Evolutionary conservation across 2,329 filamentous ascomycete species (phyloP), one percentile per base, ranked within the genome.

Genomic region (Tolypocladium amazonense): DNA sequence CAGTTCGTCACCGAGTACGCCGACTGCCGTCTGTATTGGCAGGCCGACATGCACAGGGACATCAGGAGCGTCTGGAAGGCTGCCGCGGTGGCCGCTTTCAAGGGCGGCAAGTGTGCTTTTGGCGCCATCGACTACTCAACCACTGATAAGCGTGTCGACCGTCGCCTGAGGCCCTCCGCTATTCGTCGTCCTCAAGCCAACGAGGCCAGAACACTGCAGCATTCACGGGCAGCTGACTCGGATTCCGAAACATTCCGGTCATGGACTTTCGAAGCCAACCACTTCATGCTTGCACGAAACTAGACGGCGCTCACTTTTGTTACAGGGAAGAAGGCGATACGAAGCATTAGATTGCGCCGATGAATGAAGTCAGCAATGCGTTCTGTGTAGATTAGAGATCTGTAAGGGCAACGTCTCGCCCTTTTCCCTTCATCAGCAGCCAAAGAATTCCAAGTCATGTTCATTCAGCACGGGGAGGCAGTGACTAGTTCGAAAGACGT

Each of bases 71-170:
- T 52, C 20, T 52, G 47, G 47, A 52, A 52, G 27, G 47, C 47
- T 25, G 47, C 47, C 47, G 47, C 47, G 11, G 23, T 25, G 23
- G 47, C 47, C 47, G 47, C 47, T 25, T 52, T 52, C 15, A 52
- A 52, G 23, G 47, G 47, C 23, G 47, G 47, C 23, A 52, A 30
- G 23, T 52, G 47, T 30, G 47, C 47, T 25, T 52, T n/a, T 30
- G 47, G 47, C 27, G 23, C 23, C 27, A 52, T 69, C 65, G 47
- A 41, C 39, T 41, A 41, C n/a, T 4, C 2, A 3, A 7, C 18
- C 39, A 20, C 39, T 18, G 39, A n/a, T 8, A 41, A 41, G 39
- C 39, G 39, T n/a, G 39, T 18, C 39, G 39, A 41, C 39, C 18
- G 39, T n/a, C 39, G 39, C 9, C 15, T 20, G 9, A 41, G 3